phyloP scores from a whole-genome alignment of 2,329 filamentous ascomycete genomes.

The Ascochyta lentis region DNA sequence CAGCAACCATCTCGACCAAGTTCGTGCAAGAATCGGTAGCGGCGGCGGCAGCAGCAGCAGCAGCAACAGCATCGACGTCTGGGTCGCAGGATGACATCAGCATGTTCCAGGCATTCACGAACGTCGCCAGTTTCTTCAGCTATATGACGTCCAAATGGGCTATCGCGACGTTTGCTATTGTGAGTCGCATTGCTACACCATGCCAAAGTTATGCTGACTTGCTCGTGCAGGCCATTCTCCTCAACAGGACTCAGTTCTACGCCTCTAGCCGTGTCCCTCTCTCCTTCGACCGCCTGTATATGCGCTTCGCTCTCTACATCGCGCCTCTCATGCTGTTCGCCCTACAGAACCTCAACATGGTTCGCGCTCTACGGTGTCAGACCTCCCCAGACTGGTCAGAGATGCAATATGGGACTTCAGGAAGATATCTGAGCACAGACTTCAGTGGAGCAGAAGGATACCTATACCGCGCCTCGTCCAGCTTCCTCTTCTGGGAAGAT shows the following conservation, averaged over 20 bases:
- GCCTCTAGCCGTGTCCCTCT: constrained; percentile 84
- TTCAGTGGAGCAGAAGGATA: constrained; percentile 68
- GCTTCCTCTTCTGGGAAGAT: constrained; percentile 73
- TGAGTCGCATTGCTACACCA: constrained; percentile 41
- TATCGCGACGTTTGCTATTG: constrained; percentile 81
- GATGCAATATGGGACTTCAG: constrained; percentile 55
- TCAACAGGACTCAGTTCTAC: constrained; percentile 94
- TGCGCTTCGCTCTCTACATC: constrained; percentile 44
- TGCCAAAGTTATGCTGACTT: constrained; percentile 3
- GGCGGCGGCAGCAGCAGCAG: constrained; percentile 49
- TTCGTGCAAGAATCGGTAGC: constrained; percentile 55
- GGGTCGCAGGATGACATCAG: constrained; percentile 46
- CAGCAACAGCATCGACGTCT: constrained; percentile 39
- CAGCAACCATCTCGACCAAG: constrained; percentile 44
- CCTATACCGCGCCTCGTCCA: constrained; percentile 74
- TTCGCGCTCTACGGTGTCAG: constrained; percentile 91
- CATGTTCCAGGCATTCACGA: constrained; percentile 63
- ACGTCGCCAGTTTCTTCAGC: constrained; percentile 83
- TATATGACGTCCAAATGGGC: constrained; percentile 78
- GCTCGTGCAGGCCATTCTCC: constrained; percentile 70
- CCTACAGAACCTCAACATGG: constrained; percentile 70
- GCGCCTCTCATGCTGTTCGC: constrained; percentile 41
- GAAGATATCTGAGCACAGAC: constrained; percentile 53
- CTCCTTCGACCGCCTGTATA: constrained; percentile 72
- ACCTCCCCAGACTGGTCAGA: constrained; percentile 62